A percentile compares a stretch with the other conserved stretches of the same genome.
Conservation (phyloP, 306 rosid genomes). For the Malus domestica region DNA sequence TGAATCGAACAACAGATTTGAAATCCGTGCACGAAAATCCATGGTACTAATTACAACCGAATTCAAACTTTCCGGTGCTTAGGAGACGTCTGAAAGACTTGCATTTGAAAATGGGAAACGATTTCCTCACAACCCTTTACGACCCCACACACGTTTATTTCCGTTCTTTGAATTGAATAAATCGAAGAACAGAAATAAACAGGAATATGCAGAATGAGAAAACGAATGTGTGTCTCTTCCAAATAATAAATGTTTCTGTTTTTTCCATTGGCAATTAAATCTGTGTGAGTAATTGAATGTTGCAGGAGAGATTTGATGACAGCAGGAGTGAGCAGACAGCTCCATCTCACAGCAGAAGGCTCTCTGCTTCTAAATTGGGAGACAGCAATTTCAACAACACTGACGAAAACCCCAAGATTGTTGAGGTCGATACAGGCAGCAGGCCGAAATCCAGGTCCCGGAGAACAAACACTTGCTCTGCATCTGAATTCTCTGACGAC, state of each 20-base stretch:
- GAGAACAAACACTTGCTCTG: constrained; percentile 51
- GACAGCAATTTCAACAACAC: constrained; percentile 7
- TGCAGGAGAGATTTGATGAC: constrained; percentile 74
- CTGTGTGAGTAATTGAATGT: background rate
- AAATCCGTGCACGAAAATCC: constrained; percentile 55
- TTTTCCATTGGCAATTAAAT: background rate
- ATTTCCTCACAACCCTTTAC: background rate
- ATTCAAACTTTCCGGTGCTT: background rate
- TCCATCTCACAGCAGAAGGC: constrained; percentile 56
- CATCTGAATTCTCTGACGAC: constrained; percentile 58
- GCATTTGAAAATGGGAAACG: background rate
- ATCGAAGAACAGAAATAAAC: background rate
- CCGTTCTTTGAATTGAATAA: background rate
- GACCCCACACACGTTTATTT: background rate
- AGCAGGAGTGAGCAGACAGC: constrained; percentile 42
- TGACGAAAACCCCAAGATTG: constrained; percentile 71
- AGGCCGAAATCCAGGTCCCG: constrained; percentile 71
- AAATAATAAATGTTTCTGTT: too few relatives aligned
- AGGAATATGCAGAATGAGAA: background rate
- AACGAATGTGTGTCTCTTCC: background rate
- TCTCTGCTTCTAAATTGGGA: constrained; percentile 48
- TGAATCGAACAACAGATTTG: constrained; percentile 32
- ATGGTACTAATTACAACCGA: constrained; percentile 30
- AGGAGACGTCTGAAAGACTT: background rate
- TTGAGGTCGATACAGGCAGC: constrained; percentile 76